These are phyloP conservation scores for Trametes punicea DNA, from an alignment of 768 basidiomycete genomes.

Conservation along the genomic window DNA sequence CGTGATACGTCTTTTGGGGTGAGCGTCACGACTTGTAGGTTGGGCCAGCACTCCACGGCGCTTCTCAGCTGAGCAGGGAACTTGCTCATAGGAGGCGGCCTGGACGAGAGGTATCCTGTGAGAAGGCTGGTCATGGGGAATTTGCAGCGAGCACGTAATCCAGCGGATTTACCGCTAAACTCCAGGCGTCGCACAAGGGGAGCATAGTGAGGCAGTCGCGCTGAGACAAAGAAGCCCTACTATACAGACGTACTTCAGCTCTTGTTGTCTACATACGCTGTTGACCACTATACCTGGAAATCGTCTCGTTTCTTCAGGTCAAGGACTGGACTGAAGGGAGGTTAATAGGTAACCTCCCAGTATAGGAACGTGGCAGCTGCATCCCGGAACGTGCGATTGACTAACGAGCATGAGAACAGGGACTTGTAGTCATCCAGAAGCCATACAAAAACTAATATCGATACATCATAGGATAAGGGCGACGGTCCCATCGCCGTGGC, in stretches of 20 bases:
- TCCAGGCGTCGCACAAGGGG: constrained; percentile 7
- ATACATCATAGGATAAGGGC: constrained; percentile 18
- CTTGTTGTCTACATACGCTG: neutral
- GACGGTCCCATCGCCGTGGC: neutral
- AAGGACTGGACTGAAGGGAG: constrained; percentile 32
- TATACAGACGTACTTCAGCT: neutral
- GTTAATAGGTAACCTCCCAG: constrained; percentile 40
- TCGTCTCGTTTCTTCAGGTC: constrained; percentile 35
- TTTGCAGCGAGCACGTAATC: neutral
- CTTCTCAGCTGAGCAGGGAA: constrained; percentile 13
- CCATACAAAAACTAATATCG: constrained; percentile 29
- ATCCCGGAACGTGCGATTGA: constrained; percentile 43
- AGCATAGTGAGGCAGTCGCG: constrained; percentile 16
- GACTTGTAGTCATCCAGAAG: constrained; percentile 34
- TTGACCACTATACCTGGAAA: constrained; percentile 30
- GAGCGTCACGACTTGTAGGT: constrained; percentile 20
- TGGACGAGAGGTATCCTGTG: constrained; percentile 28
- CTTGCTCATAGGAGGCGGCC: constrained; percentile 11
- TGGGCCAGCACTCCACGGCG: constrained; percentile 22
- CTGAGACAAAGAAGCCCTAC: constrained; percentile 7
- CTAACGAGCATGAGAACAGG: constrained; percentile 42
- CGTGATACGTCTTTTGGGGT: constrained; percentile 11
- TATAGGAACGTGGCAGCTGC: constrained; percentile 48
- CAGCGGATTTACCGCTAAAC: constrained; percentile 3
- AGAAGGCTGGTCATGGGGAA: constrained; percentile 24